These are phyloP conservation scores for Penicillium paneum DNA, from an alignment of 2,329 filamentous ascomycete genomes.

Conservation along the genomic window DNA sequence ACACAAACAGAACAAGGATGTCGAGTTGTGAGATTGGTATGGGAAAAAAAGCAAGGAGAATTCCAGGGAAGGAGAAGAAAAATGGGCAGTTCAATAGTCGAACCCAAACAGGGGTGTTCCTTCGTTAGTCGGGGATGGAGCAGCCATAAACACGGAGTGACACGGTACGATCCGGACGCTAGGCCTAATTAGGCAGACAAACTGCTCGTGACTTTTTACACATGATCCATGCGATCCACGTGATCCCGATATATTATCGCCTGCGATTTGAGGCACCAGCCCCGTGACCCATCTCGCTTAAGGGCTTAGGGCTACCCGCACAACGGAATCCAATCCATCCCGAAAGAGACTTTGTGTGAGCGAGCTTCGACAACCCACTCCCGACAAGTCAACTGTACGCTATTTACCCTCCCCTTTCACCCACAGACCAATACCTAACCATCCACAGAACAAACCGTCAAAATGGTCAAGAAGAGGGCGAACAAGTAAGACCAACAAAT, in stretches of 20 bases:
- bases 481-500: slow-evolving; percentile 59
- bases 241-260: background rate
- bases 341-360: slow-evolving; percentile 32
- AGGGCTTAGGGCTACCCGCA: slow-evolving; percentile 39
- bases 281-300: slow-evolving; percentile 39
- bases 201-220: slow-evolving; percentile 14
- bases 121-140: slow-evolving; percentile 8
- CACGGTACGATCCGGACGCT: slow-evolving; percentile 23
- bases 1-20: slow-evolving; percentile 16
- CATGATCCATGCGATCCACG: slow-evolving; percentile 1
- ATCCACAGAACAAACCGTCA: slow-evolving; percentile 50
- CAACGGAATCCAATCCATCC: slow-evolving; percentile 37
- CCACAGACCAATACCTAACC: slow-evolving; percentile 29
- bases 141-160: slow-evolving; percentile 20
- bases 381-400: slow-evolving; percentile 42
- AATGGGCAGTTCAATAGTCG: slow-evolving; percentile 25
- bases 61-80: slow-evolving; percentile 18
- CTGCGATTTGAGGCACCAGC: background rate
- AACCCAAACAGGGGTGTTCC: slow-evolving; percentile 27
- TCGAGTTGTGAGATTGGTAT: slow-evolving; percentile 16
- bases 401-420: slow-evolving; percentile 22
- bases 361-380: slow-evolving; percentile 40
- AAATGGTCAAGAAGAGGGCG: slow-evolving; percentile 73
- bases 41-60: slow-evolving; percentile 10
- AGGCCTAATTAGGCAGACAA: slow-evolving; percentile 8